Base-by-base conservation (phyloP, 169 alveolate species). In the Eimeria falciformis region DNA sequence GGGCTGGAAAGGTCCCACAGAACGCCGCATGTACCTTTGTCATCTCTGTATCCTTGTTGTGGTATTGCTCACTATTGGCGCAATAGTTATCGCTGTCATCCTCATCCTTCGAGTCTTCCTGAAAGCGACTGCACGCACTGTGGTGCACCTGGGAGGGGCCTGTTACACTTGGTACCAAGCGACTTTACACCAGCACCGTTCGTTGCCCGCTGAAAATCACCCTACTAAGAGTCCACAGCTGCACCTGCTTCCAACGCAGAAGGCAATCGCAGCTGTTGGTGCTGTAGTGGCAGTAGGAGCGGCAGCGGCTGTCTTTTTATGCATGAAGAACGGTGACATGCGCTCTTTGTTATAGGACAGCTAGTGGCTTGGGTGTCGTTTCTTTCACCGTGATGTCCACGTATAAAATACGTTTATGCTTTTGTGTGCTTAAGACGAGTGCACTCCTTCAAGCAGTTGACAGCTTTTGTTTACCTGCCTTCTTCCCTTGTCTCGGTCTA, bases 1-100 rank as follows among this genome's bases (percentile, higher is more conserved):
- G 37, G 89, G 89, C 40, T 81, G 89, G 89, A 81, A 55, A n/a
- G 89, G 89, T n/a, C 89, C 89, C 75, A 27, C 89, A 46, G 89
- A 81, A 81, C 50, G 89, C 27, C 77, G 75, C 17, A 81, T 81
- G 89, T 81, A 81, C 37, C 21, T 81, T 9, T 81, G 75, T 25
- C 89, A 81, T 25, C 71, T 81, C 77, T 81, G 75, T 40, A 55
- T 81, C 71, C 89, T 81, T 45, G n/a, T 65, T 81, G 89, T 75
- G 3, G 43, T 65, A 27, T 46, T 81, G 50, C 89, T 81, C 55
- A 55, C 58, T 33, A 53, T 81, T 37, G 89, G 53, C 18, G 55
- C 40, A 43, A 33, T 81, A 55, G 27, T 27, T 50, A 2, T 55
- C 56, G 21, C n/a, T 14, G n/a, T 56, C 46, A 29, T 81, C 33